Evolutionary conservation across 495 filamentous ascomycete genomes (phyloP).

Genomic region (Barbatosphaeria neglecta): DNA sequence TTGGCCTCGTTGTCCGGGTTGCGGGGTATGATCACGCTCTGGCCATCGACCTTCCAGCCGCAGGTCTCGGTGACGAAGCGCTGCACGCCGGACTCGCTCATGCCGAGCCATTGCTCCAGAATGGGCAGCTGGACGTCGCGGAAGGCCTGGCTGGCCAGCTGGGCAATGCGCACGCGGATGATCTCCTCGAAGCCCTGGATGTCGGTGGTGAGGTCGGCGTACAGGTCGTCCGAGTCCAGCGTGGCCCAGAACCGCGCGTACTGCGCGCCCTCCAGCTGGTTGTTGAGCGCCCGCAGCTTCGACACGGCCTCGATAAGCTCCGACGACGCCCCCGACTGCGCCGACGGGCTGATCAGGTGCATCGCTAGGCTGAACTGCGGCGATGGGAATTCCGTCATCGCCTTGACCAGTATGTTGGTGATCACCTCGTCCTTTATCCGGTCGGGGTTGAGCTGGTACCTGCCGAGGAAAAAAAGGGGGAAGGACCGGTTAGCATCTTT

Average conservation of each 20-base stretch:
- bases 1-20: slow-evolving; percentile 99
- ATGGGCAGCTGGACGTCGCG: slow-evolving; percentile 66
- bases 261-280: slow-evolving; percentile 71
- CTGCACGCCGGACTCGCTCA: slow-evolving; percentile 58
- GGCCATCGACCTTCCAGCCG: slow-evolving; percentile 65
- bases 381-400: slow-evolving; percentile 92
- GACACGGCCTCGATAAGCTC: slow-evolving; percentile 75
- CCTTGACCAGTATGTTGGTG: slow-evolving; percentile 97
- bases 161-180: slow-evolving; percentile 82
- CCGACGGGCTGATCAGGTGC: slow-evolving; percentile 61
- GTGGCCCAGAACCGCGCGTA: slow-evolving; percentile 90
- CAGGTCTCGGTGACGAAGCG: slow-evolving; percentile 76
- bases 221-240: slow-evolving; percentile 86
- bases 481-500: slow-evolving; percentile 4
- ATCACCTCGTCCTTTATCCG: slow-evolving; percentile 90
- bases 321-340: slow-evolving; percentile 27
- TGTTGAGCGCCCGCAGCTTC: slow-evolving; percentile 75
- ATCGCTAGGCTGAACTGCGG: slow-evolving; percentile 91
- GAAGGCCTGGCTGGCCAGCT: slow-evolving; percentile 77
- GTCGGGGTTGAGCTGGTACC: slow-evolving; percentile 99
- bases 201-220: slow-evolving; percentile 89
- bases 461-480: slow-evolving; percentile 25
- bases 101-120: slow-evolving; percentile 78
- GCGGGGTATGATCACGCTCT: slow-evolving; percentile 50
- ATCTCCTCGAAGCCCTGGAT: slow-evolving; percentile 94